A percentile compares a stretch with the other conserved stretches of the same genome.
Conservation (phyloP, 352 stramenopile genomes). For the Globisporangium ultimum region DNA sequence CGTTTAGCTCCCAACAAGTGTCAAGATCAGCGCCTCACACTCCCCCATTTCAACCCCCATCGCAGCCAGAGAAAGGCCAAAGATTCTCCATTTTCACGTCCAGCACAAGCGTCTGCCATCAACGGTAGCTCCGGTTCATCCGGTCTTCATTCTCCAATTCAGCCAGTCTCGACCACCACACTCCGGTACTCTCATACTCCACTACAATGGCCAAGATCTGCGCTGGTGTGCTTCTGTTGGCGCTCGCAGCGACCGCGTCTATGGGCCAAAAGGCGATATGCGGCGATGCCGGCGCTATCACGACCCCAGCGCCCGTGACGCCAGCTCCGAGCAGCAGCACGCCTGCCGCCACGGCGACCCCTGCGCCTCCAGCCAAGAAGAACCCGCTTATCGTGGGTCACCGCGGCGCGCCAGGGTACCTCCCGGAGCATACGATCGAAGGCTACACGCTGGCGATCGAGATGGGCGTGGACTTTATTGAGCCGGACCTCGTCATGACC, state of each 20-base stretch:
- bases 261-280: conserved; percentile 22
- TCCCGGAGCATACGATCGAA: conserved; percentile 89
- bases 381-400: conserved; percentile 72
- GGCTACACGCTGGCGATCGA: conserved; percentile 89
- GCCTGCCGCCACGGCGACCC: neutral
- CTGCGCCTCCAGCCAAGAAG: conserved; percentile 20
- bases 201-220: conserved; percentile 44
- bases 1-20: too few relatives aligned
- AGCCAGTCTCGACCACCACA: neutral
- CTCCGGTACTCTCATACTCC: neutral
- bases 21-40: too few relatives aligned
- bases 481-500: conserved; percentile 89
- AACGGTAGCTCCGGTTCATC: too few relatives aligned
- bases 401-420: conserved; percentile 84
- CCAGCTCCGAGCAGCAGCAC: neutral
- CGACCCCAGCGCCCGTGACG: neutral
- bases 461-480: conserved; percentile 89
- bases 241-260: conserved; percentile 18
- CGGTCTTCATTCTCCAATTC: neutral
- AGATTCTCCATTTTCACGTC: too few relatives aligned
- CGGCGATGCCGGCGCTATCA: conserved; percentile 28
- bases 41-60: too few relatives aligned
- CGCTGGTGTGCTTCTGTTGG: conserved; percentile 23
- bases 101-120: too few relatives aligned
- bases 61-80: too few relatives aligned